phyloP scores from a whole-genome alignment of 345 rosid species.

The Populus deltoides region DNA sequence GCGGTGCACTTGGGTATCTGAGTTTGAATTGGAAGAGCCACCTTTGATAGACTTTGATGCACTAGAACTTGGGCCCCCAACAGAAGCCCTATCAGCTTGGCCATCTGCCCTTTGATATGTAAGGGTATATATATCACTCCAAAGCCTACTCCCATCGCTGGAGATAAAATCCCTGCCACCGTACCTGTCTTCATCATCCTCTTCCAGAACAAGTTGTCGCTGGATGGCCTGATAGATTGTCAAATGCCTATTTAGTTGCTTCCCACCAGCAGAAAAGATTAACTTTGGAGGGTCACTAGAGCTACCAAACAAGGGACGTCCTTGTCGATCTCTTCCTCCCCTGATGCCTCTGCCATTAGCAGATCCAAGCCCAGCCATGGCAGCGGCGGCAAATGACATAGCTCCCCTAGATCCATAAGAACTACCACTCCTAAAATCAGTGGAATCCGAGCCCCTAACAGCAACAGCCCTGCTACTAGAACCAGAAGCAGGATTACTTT shows the following conservation, averaged over 20 bases:
- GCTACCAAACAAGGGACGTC: slow-evolving; percentile 61
- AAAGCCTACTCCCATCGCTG: slow-evolving; percentile 86
- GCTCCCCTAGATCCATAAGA: slow-evolving; percentile 89
- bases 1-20: slow-evolving; percentile 49
- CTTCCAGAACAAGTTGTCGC: slow-evolving; percentile 80
- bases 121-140: slow-evolving; percentile 87
- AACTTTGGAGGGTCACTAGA: slow-evolving; percentile 75
- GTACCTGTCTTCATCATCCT: slow-evolving; percentile 89
- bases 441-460: slow-evolving; percentile 66
- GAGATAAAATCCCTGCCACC: slow-evolving; percentile 73
- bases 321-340: slow-evolving; percentile 88
- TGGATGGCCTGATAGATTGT: slow-evolving; percentile 98
- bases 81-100: slow-evolving; percentile 63
- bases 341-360: slow-evolving; percentile 89
- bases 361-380: slow-evolving; percentile 97
- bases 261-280: slow-evolving; percentile 80
- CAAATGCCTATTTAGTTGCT: slow-evolving; percentile 88
- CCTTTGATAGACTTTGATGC: slow-evolving; percentile 57
- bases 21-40: slow-evolving; percentile 40
- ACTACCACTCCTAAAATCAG: slow-evolving; percentile 64
- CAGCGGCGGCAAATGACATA: slow-evolving; percentile 96
- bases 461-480: slow-evolving; percentile 76
- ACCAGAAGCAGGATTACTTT: slow-evolving; percentile 63
- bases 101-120: slow-evolving; percentile 84
- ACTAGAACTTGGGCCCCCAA: slow-evolving; percentile 61